phyloP scores from a whole-genome alignment of 306 rosid genomes.

The Vigna angularis region DNA sequence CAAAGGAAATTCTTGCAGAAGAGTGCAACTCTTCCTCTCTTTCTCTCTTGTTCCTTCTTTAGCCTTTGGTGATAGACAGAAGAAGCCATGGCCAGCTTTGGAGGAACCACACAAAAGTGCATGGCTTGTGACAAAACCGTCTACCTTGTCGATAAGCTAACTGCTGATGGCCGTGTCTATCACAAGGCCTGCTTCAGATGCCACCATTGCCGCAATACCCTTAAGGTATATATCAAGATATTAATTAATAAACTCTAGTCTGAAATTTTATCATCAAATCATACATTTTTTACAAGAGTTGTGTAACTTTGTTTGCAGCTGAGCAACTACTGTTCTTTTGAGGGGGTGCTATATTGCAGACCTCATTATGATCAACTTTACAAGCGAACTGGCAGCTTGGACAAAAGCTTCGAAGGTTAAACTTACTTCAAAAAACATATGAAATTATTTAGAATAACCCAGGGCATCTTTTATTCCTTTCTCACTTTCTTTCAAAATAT shows the following conservation, averaged over 20 bases:
- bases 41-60: neutral
- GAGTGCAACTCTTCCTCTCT: conserved; percentile 3
- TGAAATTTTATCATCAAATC: neutral
- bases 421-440: neutral
- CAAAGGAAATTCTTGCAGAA: conserved; percentile 19
- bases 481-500: neutral
- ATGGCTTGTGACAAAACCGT: conserved; percentile 74
- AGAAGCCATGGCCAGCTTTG: conserved; percentile 66
- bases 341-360: conserved; percentile 90
- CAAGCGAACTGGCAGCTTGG: conserved; percentile 89
- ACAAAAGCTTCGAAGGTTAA: conserved; percentile 82
- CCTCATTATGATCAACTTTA: conserved; percentile 91
- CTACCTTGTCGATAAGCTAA: conserved; percentile 71
- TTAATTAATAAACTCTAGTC: too few relatives aligned
- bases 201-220: conserved; percentile 84
- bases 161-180: conserved; percentile 65
- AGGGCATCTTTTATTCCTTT: neutral
- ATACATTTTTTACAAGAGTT: neutral
- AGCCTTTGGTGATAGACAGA: neutral
- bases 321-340: conserved; percentile 78
- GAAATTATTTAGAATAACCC: neutral
- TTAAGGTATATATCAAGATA: conserved; percentile 56
- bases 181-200: conserved; percentile 93
- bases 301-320: conserved; percentile 59
- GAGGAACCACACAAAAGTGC: conserved; percentile 81